A percentile compares a stretch with the other conserved stretches of the same genome.
phyloP scores from a whole-genome alignment of 768 basidiomycete species.

The Suillus fuscotomentosus region DNA sequence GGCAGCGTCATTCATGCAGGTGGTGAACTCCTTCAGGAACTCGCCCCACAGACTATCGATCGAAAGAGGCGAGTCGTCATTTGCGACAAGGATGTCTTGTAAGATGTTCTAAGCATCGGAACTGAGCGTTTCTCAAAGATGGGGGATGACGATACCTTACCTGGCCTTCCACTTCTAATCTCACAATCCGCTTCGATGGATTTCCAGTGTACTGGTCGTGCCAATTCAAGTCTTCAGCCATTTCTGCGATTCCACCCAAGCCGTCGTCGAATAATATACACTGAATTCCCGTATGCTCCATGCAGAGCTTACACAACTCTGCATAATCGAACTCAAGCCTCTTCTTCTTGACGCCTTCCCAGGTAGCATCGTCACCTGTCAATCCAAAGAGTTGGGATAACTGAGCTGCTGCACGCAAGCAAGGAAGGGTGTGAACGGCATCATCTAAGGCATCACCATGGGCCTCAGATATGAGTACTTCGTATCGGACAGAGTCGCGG shows the following conservation, averaged over 20 bases:
- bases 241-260: constrained; percentile 44
- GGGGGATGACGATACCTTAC: constrained; percentile 31
- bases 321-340: constrained; percentile 48
- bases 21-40: constrained; percentile 37
- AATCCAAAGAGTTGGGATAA: constrained; percentile 51
- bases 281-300: constrained; percentile 58
- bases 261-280: constrained; percentile 76
- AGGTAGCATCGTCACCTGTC: constrained; percentile 35
- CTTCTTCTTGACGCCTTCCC: constrained; percentile 57
- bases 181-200: constrained; percentile 58
- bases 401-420: constrained; percentile 54
- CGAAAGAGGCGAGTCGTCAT: constrained; percentile 1
- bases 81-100: constrained; percentile 23
- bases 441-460: constrained; percentile 52
- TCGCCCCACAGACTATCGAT: constrained; percentile 12
- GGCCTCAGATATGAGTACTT: constrained; percentile 68
- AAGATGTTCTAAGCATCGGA: constrained; percentile 10
- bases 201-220: constrained; percentile 59
- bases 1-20: constrained; percentile 37
- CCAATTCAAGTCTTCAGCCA: constrained; percentile 54
- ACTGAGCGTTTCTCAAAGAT: constrained; percentile 7
- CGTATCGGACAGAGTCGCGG: constrained; percentile 50
- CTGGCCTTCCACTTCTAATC: constrained; percentile 74
- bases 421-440: constrained; percentile 55
- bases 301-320: constrained; percentile 54